phyloP scores from a whole-genome alignment of 768 basidiomycete genomes.

The Nidularia sp. region DNA sequence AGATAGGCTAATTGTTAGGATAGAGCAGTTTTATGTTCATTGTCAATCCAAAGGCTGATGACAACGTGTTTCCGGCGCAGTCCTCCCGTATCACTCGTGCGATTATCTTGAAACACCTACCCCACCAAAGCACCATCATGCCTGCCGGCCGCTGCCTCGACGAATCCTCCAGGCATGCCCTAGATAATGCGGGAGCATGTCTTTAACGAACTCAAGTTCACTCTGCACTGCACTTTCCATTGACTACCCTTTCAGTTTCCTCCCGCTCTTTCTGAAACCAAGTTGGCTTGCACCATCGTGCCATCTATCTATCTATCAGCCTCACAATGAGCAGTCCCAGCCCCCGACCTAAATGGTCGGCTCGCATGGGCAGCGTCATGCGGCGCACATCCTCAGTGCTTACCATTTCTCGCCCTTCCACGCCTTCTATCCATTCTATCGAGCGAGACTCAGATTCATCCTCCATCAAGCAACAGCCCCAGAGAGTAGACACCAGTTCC shows the following conservation, averaged over 20 bases:
- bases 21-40: too few relatives aligned
- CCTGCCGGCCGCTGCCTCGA: conserved; percentile 28
- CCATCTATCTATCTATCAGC: conserved; percentile 8
- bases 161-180: conserved; percentile 37
- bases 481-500: conserved; percentile 19
- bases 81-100: not conserved
- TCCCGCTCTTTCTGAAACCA: too few relatives aligned
- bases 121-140: not conserved
- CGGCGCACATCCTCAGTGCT: conserved; percentile 60
- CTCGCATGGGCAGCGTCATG: conserved; percentile 55
- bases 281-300: not conserved
- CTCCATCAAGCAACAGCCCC: conserved; percentile 14
- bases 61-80: not conserved
- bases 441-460: conserved; percentile 15
- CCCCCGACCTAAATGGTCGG: conserved; percentile 37
- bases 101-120: too few relatives aligned
- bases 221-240: conserved; percentile 8
- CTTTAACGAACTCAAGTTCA: too few relatives aligned
- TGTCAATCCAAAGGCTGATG: too few relatives aligned
- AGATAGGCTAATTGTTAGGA: too few relatives aligned
- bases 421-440: conserved; percentile 18
- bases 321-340: conserved; percentile 19
- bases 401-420: conserved; percentile 32
- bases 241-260: too few relatives aligned
- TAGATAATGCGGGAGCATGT: conserved; percentile 39